Evolutionary conservation across 208 protist genomes (phyloP).

Genomic region (Porcisia hertigi): DNA sequence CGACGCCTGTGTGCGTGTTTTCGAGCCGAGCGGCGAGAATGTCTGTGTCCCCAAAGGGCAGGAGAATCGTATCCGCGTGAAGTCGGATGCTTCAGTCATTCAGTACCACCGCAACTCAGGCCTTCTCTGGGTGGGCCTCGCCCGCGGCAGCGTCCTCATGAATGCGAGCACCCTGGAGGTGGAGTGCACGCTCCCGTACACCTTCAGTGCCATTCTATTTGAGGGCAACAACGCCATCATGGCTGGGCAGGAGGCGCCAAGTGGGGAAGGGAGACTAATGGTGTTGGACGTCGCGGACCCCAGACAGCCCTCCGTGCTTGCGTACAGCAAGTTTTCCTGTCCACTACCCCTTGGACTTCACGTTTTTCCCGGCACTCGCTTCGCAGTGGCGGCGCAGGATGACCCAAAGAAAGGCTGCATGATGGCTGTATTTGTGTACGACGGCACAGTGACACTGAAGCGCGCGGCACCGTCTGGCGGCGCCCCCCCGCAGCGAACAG

Average conservation of each 20-base stretch:
- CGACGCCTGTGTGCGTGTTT: constrained; percentile 82
- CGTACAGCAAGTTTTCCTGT: constrained; percentile 40
- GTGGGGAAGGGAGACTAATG: constrained; percentile 52
- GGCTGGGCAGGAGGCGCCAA: constrained; percentile 43
- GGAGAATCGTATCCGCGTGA: constrained; percentile 71
- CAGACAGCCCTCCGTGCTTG: constrained; percentile 53
- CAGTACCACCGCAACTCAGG: constrained; percentile 61
- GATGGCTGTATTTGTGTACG: constrained; percentile 79
- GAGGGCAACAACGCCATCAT: constrained; percentile 72
- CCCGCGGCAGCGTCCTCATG: constrained; percentile 58
- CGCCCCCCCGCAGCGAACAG: constrained; percentile 43
- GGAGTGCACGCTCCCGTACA: constrained; percentile 39
- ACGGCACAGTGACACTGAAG: constrained; percentile 44
- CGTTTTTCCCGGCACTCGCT: constrained; percentile 56
- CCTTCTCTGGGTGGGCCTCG: constrained; percentile 70
- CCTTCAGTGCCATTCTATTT: constrained; percentile 67
- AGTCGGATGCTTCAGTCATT: constrained; percentile 66
- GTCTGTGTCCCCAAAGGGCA: constrained; percentile 40
- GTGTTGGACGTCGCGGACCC: constrained; percentile 74
- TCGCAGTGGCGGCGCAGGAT: constrained; percentile 65
- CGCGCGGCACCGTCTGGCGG: not conserved
- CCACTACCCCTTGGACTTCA: constrained; percentile 57
- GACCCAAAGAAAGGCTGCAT: constrained; percentile 42
- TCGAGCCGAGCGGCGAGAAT: constrained; percentile 76
- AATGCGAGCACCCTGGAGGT: constrained; percentile 61